phyloP scores from a whole-genome alignment of 306 rosid genomes.

The Albizia julibrissin region DNA sequence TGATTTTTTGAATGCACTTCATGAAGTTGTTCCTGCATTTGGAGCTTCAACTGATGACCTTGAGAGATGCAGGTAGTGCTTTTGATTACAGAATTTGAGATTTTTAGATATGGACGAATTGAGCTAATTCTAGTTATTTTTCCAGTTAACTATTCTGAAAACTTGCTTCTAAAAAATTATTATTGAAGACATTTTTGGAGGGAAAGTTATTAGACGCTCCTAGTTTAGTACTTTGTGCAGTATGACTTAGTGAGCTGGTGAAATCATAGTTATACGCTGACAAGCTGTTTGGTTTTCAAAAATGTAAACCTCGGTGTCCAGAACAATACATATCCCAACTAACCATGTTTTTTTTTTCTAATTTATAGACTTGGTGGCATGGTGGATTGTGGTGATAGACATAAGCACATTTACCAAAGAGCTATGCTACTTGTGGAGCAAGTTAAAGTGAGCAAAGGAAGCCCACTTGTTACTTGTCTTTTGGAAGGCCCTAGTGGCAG shows the following conservation, averaged over 20 bases:
- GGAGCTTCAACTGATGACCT: constrained; percentile 99
- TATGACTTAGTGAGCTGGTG: constrained; percentile 6
- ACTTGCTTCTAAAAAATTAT: constrained; percentile 12
- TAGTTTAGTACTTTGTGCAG: constrained; percentile 17
- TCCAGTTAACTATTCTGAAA: constrained; percentile 8
- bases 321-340: constrained; percentile 13
- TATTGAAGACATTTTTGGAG: constrained; percentile 25
- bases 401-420: constrained; percentile 77
- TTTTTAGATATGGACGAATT: constrained; percentile 16
- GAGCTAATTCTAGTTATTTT: constrained; percentile 31
- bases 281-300: constrained; percentile 23
- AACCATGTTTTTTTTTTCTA: constrained; percentile 23
- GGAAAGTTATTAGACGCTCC: neutral
- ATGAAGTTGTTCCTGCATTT: constrained; percentile 83
- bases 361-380: constrained; percentile 78
- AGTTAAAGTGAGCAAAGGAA: constrained; percentile 94
- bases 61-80: constrained; percentile 83
- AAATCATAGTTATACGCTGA: constrained; percentile 1
- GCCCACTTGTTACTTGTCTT: constrained; percentile 92
- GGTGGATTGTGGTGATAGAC: constrained; percentile 89
- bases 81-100: constrained; percentile 19
- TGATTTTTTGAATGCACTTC: constrained; percentile 87
- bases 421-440: constrained; percentile 90
- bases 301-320: constrained; percentile 13
- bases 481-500: constrained; percentile 97